Conservation (phyloP, 129 eudicot species). For the Ambrosia trifida region DNA sequence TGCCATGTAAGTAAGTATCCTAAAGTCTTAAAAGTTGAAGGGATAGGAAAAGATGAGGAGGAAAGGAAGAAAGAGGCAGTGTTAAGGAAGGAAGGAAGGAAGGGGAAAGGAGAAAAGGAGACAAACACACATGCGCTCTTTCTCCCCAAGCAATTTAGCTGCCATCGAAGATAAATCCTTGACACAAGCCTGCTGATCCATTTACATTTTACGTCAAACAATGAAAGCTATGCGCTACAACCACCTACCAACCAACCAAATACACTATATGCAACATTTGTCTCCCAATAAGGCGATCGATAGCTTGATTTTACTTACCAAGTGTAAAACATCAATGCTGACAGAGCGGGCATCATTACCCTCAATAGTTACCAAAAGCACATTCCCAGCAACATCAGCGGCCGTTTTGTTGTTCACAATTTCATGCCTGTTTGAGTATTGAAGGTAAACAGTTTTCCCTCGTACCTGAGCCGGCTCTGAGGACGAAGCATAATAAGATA, state of each 20-base stretch:
- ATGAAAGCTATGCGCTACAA: slow-evolving; percentile 48
- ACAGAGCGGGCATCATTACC: slow-evolving; percentile 86
- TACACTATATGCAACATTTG: slow-evolving; percentile 26
- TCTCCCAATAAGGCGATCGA: slow-evolving; percentile 20
- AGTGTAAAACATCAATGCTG: slow-evolving; percentile 92
- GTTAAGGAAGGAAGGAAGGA: slow-evolving; percentile 79
- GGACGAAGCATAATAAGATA: slow-evolving; percentile 95
- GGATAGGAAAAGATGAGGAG: slow-evolving; percentile 65
- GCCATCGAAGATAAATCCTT: slow-evolving; percentile 97
- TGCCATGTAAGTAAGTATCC: slow-evolving; percentile 37
- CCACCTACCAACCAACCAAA: slow-evolving; percentile 53
- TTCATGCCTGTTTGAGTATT: slow-evolving; percentile 97
- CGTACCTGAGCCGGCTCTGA: slow-evolving; percentile 98
- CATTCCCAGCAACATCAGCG: slow-evolving; percentile 99
- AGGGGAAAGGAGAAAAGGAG: slow-evolving; percentile 91
- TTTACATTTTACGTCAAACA: slow-evolving; percentile 79
- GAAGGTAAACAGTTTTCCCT: slow-evolving; percentile 95
- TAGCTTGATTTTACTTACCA: slow-evolving; percentile 79
- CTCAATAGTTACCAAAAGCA: slow-evolving; percentile 89
- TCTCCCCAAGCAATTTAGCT: slow-evolving; percentile 96
- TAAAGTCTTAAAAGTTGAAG: slow-evolving; percentile 47
- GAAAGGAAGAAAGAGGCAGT: slow-evolving; percentile 81
- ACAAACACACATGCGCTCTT: slow-evolving; percentile 99
- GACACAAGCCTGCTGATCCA: slow-evolving; percentile 96
- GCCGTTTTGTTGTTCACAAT: slow-evolving; percentile 98